Evolutionary conservation across 176 grass and related monocot species (phyloP), one percentile per base, ranked within the genome.

Genomic region (Bonia amplexicaulis): DNA sequence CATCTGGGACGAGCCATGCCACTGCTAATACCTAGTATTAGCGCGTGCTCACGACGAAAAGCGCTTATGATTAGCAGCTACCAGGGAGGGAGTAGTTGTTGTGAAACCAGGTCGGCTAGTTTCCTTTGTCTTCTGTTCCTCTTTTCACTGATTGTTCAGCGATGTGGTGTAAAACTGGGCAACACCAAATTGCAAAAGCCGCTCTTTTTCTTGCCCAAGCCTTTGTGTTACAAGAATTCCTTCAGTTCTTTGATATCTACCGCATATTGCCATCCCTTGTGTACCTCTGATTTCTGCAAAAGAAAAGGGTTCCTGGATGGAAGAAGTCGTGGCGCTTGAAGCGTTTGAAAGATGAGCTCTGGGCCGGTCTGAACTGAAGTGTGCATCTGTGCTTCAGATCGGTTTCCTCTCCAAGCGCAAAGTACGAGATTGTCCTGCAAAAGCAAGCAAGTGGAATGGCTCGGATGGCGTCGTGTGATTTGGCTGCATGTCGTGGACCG

Each of bases 151-250:
- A 87, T 73, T 61, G 59, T 73, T 68, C 33, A 39, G 75, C 85
- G 39, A 66, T 74, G 80, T 78, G 52, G 63, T 84, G 84, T 86
- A 86, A 82, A 83, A 84, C 40, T 22, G 71, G 27, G 80, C 51
- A 79, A 33, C 23, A 29, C 55, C 61, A 17, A 84, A 61, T 55
- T 48, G 80, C 52, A 15, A 25, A 69, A 58, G 51, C 72, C 41
- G 71, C 72, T 42, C 42, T 58, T 69, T 7, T 59, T 25, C 74
- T 76, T 25, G 52, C 9, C 19, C 10, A 76, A 58, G 20, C 31
- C 10, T 41, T 45, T 55, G 51, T 74, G 59, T 35, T 66, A 66
- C 60, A 75, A 45, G 58, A 42, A 42, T 79, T 66, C 27, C 55
- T 83, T 63, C 51, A 29, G 61, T 77, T 46, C 66, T 77, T 66